Percentiles rank a stretch among this genome's conserved stretches.
Evolutionary conservation across 306 rosid genomes (phyloP).

Genomic region (Gleditsia sinensis): DNA sequence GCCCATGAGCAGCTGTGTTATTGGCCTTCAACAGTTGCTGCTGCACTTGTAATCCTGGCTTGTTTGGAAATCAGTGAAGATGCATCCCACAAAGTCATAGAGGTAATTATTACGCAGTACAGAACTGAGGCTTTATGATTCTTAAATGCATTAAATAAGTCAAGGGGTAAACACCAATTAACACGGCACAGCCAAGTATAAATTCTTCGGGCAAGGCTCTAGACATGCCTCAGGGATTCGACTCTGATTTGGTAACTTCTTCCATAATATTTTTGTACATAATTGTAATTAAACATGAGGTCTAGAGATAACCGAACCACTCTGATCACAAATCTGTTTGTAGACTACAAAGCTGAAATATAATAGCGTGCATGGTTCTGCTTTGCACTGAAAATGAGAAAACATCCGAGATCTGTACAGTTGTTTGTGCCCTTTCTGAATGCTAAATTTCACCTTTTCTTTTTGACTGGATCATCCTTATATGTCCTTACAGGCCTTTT

Average conservation of each 20-base stretch:
- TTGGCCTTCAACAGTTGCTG: slow-evolving; percentile 96
- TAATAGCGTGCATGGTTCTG: background rate
- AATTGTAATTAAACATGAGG: background rate
- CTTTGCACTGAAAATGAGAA: slow-evolving; percentile 10
- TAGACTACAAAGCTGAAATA: background rate
- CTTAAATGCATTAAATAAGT: slow-evolving; percentile 2
- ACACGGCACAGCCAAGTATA: background rate
- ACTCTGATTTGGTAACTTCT: slow-evolving; percentile 10
- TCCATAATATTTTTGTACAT: background rate
- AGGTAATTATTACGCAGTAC: slow-evolving; percentile 47
- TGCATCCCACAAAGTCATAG: slow-evolving; percentile 56
- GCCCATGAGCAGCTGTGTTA: slow-evolving; percentile 60
- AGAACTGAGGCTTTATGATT: slow-evolving; percentile 12
- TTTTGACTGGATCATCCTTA: background rate
- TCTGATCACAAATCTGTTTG: background rate
- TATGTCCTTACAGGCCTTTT: background rate
- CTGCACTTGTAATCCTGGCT: slow-evolving; percentile 84
- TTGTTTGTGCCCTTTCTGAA: background rate
- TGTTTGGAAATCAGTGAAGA: slow-evolving; percentile 56
- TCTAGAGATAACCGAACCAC: background rate
- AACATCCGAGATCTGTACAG: background rate
- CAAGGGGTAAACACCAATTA: background rate
- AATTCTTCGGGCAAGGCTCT: background rate
- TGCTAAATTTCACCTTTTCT: background rate
- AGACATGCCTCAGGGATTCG: background rate